Percentiles rank a stretch among this genome's conserved stretches.
These are phyloP conservation scores for Colletotrichum lupini DNA, from an alignment of 2,329 filamentous ascomycete genomes.

Conservation along the genomic window DNA sequence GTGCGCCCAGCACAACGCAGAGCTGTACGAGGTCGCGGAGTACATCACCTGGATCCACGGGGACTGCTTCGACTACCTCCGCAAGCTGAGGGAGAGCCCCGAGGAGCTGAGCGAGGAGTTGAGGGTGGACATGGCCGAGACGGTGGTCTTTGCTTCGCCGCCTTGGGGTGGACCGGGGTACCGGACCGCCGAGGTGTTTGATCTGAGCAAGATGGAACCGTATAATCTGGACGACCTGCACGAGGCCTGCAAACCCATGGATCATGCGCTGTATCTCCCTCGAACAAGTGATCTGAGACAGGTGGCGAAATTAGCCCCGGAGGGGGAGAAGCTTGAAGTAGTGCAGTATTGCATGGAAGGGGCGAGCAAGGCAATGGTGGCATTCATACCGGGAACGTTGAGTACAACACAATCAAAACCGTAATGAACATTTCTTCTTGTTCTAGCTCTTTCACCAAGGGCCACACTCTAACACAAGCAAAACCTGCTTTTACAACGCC, in stretches of 20 bases:
- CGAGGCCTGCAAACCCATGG: constrained; percentile 67
- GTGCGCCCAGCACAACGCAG: constrained; percentile 93
- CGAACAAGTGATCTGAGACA: constrained; percentile 86
- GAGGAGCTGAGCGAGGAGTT: constrained; percentile 51
- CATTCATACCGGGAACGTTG: constrained; percentile 61
- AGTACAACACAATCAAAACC: not conserved
- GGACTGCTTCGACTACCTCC: constrained; percentile 84
- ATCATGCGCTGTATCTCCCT: constrained; percentile 83
- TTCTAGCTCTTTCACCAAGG: not conserved
- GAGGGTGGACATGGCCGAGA: constrained; percentile 51
- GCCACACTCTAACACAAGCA: not conserved
- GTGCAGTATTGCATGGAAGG: constrained; percentile 93
- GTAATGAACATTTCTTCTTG: not conserved
- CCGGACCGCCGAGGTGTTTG: constrained; percentile 75
- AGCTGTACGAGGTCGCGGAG: constrained; percentile 80
- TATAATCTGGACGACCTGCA: constrained; percentile 78
- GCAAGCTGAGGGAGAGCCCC: constrained; percentile 51
- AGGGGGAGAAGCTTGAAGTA: constrained; percentile 72
- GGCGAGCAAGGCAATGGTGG: constrained; percentile 85
- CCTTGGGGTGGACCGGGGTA: constrained; percentile 72
- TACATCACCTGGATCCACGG: constrained; percentile 87
- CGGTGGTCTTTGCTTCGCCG: constrained; percentile 67
- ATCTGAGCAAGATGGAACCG: constrained; percentile 87
- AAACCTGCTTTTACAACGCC: constrained; percentile 55
- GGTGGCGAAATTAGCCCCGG: constrained; percentile 69